These are phyloP conservation scores for Yamadazyma olivae DNA, from an alignment of 805 yeast genomes.

Conservation along the genomic window DNA sequence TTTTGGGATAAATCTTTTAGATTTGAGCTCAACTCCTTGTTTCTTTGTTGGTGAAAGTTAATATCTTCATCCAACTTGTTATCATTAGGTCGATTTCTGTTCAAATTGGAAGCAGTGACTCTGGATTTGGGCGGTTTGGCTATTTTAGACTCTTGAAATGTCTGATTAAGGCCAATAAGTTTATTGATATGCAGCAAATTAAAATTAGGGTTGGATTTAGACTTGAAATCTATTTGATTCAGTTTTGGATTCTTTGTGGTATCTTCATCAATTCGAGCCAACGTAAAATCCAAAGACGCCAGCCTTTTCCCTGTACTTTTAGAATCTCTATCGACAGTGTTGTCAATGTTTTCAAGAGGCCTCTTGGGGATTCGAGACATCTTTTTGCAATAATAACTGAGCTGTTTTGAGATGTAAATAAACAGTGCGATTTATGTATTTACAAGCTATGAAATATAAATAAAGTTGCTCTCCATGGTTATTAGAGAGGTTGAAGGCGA, in stretches of 20 bases:
- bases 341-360: conserved; percentile 8
- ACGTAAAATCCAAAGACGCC: conserved; percentile 1
- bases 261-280: conserved; percentile 1
- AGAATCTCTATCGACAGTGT: not conserved
- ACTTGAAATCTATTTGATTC: not conserved
- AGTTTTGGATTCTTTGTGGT: not conserved
- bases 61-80: conserved; percentile 6
- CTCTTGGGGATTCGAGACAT: conserved; percentile 7
- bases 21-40: conserved; percentile 11
- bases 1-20: conserved; percentile 12
- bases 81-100: not conserved
- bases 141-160: not conserved
- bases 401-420: no score
- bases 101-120: no score
- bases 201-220: conserved; percentile 5
- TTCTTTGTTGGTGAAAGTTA: conserved; percentile 7
- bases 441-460: conserved; percentile 2
- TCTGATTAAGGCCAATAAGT: conserved; percentile 13
- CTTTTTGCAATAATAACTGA: not conserved
- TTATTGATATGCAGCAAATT: conserved; percentile 16
- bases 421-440: conserved; percentile 9
- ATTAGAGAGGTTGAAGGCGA: no score
- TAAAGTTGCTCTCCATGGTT: no score
- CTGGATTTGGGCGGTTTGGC: no score
- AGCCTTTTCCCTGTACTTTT: not conserved